Conservation (phyloP, 2,329 filamentous ascomycete genomes). For the Penicillium psychrosexuale region DNA sequence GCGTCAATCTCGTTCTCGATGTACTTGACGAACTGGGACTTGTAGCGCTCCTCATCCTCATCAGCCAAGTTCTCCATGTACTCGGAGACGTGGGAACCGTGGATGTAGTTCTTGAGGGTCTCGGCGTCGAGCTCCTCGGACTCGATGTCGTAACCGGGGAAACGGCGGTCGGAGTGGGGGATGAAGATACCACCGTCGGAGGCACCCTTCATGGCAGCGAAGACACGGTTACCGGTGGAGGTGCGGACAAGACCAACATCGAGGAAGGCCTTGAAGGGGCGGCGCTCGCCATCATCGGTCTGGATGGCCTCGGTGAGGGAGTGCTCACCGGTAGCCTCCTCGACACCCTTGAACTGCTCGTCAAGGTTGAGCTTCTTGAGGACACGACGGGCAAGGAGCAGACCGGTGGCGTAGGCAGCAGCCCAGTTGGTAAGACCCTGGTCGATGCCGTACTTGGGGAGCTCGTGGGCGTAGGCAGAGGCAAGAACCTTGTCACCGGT, state of each 20-base stretch:
- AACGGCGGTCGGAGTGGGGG: constrained; percentile 98
- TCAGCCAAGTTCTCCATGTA: constrained; percentile 99
- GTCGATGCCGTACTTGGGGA: constrained; percentile 93
- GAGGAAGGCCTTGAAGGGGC: constrained; percentile 98
- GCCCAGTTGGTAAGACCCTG: constrained; percentile 99
- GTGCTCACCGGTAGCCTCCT: constrained; percentile 96
- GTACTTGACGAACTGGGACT: constrained; percentile 97
- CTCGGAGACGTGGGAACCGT: constrained; percentile 95
- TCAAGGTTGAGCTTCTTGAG: constrained; percentile 96
- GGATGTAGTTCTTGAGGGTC: constrained; percentile 98
- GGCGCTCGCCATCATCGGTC: constrained; percentile 79
- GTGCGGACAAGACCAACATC: constrained; percentile 97
- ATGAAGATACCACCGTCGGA: constrained; percentile 96
- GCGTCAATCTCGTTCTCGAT: constrained; percentile 95
- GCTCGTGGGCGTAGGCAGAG: constrained; percentile 93
- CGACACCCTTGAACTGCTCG: constrained; percentile 88
- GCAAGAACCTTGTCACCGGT: constrained; percentile 95
- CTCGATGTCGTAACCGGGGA: constrained; percentile 98
- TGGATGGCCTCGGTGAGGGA: constrained; percentile 91
- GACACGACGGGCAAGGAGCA: constrained; percentile 92
- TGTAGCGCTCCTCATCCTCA: constrained; percentile 99
- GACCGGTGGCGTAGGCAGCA: constrained; percentile 92
- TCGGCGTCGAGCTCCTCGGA: constrained; percentile 96
- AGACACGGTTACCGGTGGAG: constrained; percentile 97
- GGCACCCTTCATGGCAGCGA: constrained; percentile 99